Evolutionary conservation across 805 yeast species (phyloP), one percentile per base, ranked within the genome.

Genomic region (Saturnispora hagleri): DNA sequence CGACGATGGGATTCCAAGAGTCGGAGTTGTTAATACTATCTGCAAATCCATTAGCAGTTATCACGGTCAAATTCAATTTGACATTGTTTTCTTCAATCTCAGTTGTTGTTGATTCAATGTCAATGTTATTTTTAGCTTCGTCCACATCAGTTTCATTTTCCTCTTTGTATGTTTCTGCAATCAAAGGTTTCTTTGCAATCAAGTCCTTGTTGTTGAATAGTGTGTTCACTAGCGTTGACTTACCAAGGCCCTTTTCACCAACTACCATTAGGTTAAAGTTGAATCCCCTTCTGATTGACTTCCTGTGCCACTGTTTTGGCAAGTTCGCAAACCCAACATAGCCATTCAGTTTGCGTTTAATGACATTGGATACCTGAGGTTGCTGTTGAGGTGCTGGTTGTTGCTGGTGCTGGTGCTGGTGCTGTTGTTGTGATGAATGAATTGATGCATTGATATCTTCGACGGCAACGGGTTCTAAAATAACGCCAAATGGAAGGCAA

Each of bases 241-340:
- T 91, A 61, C 99, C 99, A 56, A 91, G 75, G 5, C 99, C 97
- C 54, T 83, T 74, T 72, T 88, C 95, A 59, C 95, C 95, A 56
- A 90, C 95, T 53, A 88, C 89, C 80, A 93, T 79, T 55, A 93
- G 67, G 67, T 93, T 93, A 66, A 93, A 79, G 61, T 75, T 79
- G 75, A 93, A 93, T 13, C 99, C 99, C 64, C 87, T 79, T 69
- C 86, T 84, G 55, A 89, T 80, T 2, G 96, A 84, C 69, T 86
- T 89, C 71, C 96, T 82, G 72, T 93, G 98, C 97, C 97, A 93
- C 73, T 93, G 99, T 66, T 90, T 93, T 53, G 99, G 99, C 64
- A 93, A 76, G 71, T 90, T 93, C 59, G 97, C 96, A 71, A 93
- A 93, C 5, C 99, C 99, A 52, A 93, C 99, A 66, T 86, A 90